Conservation (phyloP, 1,284 basidiomycete species). For the Papiliotrema fonsecae region DNA sequence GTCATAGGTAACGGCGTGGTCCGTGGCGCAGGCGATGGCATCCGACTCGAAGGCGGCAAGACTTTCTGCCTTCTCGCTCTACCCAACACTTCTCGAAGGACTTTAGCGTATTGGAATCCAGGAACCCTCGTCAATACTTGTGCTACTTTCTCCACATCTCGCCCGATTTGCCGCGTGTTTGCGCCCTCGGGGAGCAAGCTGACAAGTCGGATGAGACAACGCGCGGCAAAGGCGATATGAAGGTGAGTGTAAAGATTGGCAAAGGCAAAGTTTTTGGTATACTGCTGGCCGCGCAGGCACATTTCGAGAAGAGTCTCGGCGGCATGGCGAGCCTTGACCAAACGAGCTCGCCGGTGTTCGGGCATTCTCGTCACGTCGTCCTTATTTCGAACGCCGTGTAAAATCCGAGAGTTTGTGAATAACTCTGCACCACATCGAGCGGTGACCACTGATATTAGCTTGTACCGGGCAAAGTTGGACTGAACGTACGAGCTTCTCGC, state of each 20-base stretch:
- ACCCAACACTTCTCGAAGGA: slow-evolving; percentile 32
- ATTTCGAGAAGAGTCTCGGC: slow-evolving; percentile 28
- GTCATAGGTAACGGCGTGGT: slow-evolving; percentile 1
- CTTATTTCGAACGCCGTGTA: slow-evolving; percentile 27
- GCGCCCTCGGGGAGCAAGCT: slow-evolving; percentile 34
- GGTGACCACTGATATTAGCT: slow-evolving; percentile 16
- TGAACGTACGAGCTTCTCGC: slow-evolving; percentile 21
- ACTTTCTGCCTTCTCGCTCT: slow-evolving; percentile 30
- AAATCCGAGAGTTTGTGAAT: slow-evolving; percentile 28
- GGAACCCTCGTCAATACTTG: slow-evolving; percentile 32
- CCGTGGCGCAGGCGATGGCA: slow-evolving; percentile 16
- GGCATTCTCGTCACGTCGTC: slow-evolving; percentile 23
- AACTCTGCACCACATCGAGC: slow-evolving; percentile 16
- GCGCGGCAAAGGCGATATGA: slow-evolving; percentile 36
- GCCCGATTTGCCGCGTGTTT: slow-evolving; percentile 32
- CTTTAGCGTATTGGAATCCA: slow-evolving; percentile 36
- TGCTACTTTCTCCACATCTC: slow-evolving; percentile 39
- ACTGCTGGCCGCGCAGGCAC: slow-evolving; percentile 22
- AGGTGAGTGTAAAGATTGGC: slow-evolving; percentile 35
- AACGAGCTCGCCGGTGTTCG: slow-evolving; percentile 14
- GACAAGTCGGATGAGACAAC: slow-evolving; percentile 38
- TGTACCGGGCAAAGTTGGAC: no score
- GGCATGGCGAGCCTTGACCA: slow-evolving; percentile 22
- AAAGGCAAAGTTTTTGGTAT: slow-evolving; percentile 21
- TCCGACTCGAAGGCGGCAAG: slow-evolving; percentile 28